Evolutionary conservation across 2,329 filamentous ascomycete genomes (phyloP).

Genomic region (Penicillium concentricum): DNA sequence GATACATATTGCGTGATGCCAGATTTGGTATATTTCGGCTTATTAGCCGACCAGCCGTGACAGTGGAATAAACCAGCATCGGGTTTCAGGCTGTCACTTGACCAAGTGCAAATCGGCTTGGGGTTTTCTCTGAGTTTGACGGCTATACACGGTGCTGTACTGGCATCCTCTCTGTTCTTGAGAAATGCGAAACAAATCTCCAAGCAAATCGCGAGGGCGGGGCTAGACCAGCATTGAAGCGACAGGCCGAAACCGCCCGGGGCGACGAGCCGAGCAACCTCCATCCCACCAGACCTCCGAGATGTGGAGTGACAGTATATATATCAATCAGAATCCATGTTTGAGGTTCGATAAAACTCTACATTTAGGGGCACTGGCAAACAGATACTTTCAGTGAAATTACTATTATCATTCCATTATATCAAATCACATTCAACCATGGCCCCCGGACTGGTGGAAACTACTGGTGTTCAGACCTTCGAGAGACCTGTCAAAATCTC

Average conservation of each 20-base stretch:
- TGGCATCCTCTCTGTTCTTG: not conserved
- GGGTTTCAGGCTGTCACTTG: not conserved
- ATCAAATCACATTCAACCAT: not conserved
- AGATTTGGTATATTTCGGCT: not conserved
- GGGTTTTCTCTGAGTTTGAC: not conserved
- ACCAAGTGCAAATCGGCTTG: not conserved
- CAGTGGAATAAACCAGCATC: not conserved
- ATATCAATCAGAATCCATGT: not conserved
- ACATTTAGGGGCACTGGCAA: not conserved
- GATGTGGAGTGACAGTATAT: slow-evolving; percentile 9
- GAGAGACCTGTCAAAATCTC: slow-evolving; percentile 2
- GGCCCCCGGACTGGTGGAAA: slow-evolving; percentile 8
- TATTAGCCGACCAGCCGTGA: not conserved
- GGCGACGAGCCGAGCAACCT: slow-evolving; percentile 10
- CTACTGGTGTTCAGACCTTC: not conserved
- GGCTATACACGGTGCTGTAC: not conserved
- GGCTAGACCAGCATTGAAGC: not conserved
- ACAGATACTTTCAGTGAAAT: not conserved
- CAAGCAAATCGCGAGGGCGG: not conserved
- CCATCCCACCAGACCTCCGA: not conserved
- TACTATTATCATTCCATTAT: not conserved
- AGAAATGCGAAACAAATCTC: no score
- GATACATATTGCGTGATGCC: not conserved
- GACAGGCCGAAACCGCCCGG: slow-evolving; percentile 4
- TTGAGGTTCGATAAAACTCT: not conserved